These are phyloP conservation scores for Guadua angustifolia DNA, from an alignment of 176 grass and related monocot genomes.

Conservation along the genomic window DNA sequence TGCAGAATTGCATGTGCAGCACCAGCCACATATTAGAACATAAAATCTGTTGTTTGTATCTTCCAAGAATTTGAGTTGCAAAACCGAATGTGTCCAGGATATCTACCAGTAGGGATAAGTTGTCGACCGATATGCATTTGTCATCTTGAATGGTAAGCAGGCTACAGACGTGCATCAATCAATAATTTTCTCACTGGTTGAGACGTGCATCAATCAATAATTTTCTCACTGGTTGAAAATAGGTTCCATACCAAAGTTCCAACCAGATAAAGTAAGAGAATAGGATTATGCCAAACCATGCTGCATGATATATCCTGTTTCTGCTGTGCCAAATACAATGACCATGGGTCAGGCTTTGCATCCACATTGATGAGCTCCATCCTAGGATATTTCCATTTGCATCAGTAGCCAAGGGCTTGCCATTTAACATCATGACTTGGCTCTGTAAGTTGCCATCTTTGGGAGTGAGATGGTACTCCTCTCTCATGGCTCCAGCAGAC, in stretches of 20 bases:
- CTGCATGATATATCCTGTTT: slow-evolving; percentile 95
- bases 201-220: too few relatives aligned
- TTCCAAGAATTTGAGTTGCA: slow-evolving; percentile 30
- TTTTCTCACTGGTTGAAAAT: slow-evolving; percentile 92
- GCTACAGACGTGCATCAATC: slow-evolving; percentile 62
- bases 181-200: too few relatives aligned
- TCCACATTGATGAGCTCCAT: slow-evolving; percentile 43
- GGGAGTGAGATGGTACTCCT: slow-evolving; percentile 72
- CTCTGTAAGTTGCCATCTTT: slow-evolving; percentile 59
- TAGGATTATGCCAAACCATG: slow-evolving; percentile 58
- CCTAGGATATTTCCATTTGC: slow-evolving; percentile 56
- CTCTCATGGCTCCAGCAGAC: slow-evolving; percentile 33
- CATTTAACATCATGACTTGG: slow-evolving; percentile 79
- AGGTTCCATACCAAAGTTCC: slow-evolving; percentile 93
- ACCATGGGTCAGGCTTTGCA: too few relatives aligned
- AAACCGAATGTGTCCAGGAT: slow-evolving; percentile 11
- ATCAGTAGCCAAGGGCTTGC: slow-evolving; percentile 52
- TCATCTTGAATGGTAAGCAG: slow-evolving; percentile 18
- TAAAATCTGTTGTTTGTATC: slow-evolving; percentile 15
- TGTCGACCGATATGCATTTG: not conserved
- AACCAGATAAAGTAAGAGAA: slow-evolving; percentile 63
- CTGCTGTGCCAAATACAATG: slow-evolving; percentile 91
- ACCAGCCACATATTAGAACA: not conserved
- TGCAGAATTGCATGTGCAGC: not conserved
- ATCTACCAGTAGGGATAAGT: slow-evolving; percentile 25